Percentiles rank a stretch among this genome's conserved stretches.
phyloP scores from a whole-genome alignment of 345 rosid species.

The Conringia planisiliqua region DNA sequence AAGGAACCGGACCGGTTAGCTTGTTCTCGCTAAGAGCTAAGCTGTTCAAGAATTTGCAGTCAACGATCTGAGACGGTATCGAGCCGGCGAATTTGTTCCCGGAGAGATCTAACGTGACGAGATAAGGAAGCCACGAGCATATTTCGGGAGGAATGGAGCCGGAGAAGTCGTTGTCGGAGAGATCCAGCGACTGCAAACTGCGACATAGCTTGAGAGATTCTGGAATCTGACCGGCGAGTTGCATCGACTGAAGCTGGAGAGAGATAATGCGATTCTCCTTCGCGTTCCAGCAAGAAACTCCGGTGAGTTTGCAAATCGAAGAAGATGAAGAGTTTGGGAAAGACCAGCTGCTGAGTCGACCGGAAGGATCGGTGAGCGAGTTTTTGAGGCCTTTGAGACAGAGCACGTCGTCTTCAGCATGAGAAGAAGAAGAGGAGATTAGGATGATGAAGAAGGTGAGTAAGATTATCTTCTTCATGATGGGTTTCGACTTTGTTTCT shows the following conservation, averaged over 20 bases:
- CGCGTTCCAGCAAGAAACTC: conserved; percentile 60
- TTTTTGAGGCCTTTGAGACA: conserved; percentile 52
- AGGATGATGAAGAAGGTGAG: not conserved
- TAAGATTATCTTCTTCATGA: conserved; percentile 38
- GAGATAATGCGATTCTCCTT: conserved; percentile 51
- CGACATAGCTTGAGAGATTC: conserved; percentile 51
- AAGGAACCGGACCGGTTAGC: conserved; percentile 55
- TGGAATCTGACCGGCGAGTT: conserved; percentile 49
- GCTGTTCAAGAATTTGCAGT: conserved; percentile 49
- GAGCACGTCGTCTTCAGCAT: conserved; percentile 45
- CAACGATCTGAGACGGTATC: conserved; percentile 45
- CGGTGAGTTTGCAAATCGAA: conserved; percentile 47
- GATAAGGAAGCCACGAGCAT: conserved; percentile 55
- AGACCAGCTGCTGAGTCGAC: conserved; percentile 39
- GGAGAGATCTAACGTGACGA: conserved; percentile 54
- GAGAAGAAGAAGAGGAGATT: not conserved
- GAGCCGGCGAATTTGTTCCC: conserved; percentile 45
- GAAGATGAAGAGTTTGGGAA: conserved; percentile 46
- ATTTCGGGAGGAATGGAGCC: conserved; percentile 54
- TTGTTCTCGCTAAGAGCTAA: conserved; percentile 39
- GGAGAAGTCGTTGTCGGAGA: conserved; percentile 45
- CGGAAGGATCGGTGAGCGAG: conserved; percentile 40
- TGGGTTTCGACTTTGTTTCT: not conserved
- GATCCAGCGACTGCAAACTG: conserved; percentile 48
- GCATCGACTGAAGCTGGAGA: conserved; percentile 35